Evolutionary conservation across 129 eudicot species (phyloP), one percentile per base, ranked within the genome.

Genomic region (Chrysanthemum seticuspe): DNA sequence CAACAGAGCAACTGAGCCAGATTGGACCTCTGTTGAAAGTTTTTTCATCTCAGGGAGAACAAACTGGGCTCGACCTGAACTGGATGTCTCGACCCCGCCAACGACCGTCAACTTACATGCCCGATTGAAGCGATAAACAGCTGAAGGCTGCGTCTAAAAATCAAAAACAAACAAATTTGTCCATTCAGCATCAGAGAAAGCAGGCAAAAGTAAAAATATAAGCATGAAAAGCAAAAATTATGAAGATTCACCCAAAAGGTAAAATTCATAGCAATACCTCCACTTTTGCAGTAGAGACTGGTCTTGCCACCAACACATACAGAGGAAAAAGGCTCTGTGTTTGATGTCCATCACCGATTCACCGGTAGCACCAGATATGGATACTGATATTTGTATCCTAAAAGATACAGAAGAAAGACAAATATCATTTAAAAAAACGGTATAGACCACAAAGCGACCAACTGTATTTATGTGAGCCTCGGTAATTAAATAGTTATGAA

Each of bases 21-120:
- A 82, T 72, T 80, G 79, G 76, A 82, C 74, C 67, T 95, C 97
- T 65, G 52, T 79, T 71, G 90, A 81, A 62, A 95, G 83, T 74
- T 87, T 90, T 47, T 79, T 83, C 67, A 95, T 84, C 72, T 95
- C 99, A 62, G 99, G 99, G 25, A 95, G 88, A 61, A 88, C 82
- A 76, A 90, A 95, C 18, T 76, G 83, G 15, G 84, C 89, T 68
- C 66, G 85, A 78, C 84, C 84, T 71, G 79, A 74, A 68, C 75
- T 72, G 12, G 44, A 74, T 67, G 68, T 76, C 62, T 88, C 91
- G 55, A 58, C 81, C 78, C 81, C 85, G 75, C 76, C 74, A 74
- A 74, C 75, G 48, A 74, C 49, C 3, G 88, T 86, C 73, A 91
- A 74, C 53, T 81, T 75, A 69, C 88, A 80, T 76, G 67, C 86